A percentile compares a stretch with the other conserved stretches of the same genome.
phyloP scores from a whole-genome alignment of 352 stramenopile genomes.

The Globisporangium viniferum region DNA sequence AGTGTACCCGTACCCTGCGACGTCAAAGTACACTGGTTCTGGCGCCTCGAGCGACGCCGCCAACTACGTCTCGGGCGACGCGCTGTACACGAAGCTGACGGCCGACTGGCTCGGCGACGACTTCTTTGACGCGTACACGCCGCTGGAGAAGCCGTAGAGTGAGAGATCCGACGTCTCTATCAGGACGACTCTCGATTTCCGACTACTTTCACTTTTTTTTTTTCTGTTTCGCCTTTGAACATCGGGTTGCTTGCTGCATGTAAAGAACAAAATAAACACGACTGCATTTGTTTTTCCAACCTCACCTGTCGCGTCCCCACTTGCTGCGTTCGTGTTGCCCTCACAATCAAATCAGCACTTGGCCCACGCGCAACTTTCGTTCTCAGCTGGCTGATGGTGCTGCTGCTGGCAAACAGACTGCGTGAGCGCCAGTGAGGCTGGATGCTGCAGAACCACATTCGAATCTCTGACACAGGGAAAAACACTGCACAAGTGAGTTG shows the following conservation, averaged over 20 bases:
- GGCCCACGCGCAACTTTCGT: neutral
- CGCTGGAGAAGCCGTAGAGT: constrained; percentile 12
- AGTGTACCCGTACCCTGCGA: constrained; percentile 13
- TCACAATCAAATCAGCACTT: neutral
- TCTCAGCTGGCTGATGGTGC: neutral
- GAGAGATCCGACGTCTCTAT: neutral
- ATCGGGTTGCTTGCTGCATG: neutral
- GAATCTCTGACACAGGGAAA: neutral
- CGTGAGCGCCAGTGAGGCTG: neutral
- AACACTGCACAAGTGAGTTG: neutral
- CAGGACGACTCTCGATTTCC: neutral
- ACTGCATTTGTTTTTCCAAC: neutral
- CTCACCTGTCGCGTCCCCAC: neutral
- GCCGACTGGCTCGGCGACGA: constrained; percentile 14
- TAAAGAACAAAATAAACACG: too few relatives aligned
- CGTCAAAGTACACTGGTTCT: constrained; percentile 12
- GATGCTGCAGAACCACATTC: neutral
- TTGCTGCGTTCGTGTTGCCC: neutral
- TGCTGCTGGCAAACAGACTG: neutral
- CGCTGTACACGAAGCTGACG: constrained; percentile 11
- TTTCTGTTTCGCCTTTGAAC: neutral
- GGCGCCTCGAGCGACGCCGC: constrained; percentile 13
- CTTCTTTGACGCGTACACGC: constrained; percentile 7
- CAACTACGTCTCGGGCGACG: constrained; percentile 11
- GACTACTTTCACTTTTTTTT: neutral